phyloP scores from a whole-genome alignment of 2,329 filamentous ascomycete species.

The Falciphora oryzae region DNA sequence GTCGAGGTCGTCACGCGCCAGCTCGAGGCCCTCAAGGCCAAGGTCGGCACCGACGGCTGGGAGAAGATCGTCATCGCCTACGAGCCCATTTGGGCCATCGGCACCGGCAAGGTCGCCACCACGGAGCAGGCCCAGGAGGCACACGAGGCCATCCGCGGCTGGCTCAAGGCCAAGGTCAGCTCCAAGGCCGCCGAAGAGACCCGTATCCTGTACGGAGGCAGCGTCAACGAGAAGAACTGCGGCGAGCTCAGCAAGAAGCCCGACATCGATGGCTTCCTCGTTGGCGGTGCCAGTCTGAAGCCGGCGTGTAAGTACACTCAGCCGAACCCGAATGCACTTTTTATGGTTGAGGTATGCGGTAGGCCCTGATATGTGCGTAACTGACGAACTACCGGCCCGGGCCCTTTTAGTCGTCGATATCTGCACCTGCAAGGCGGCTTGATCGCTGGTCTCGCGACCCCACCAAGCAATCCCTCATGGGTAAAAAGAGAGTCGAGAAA shows the following conservation, averaged over 20 bases:
- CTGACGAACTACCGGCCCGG: neutral
- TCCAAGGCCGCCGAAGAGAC: constrained; percentile 76
- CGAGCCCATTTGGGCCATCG: constrained; percentile 96
- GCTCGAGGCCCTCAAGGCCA: constrained; percentile 68
- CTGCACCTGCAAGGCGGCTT: constrained; percentile 40
- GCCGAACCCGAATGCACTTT: too few relatives aligned
- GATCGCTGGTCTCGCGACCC: neutral
- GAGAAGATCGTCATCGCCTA: constrained; percentile 93
- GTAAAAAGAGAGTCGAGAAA: too few relatives aligned
- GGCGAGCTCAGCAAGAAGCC: constrained; percentile 82
- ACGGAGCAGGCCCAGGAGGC: constrained; percentile 91
- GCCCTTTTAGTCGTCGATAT: constrained; percentile 47
- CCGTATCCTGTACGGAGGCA: constrained; percentile 93
- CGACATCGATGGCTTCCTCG: constrained; percentile 97
- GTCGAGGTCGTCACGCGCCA: constrained; percentile 80
- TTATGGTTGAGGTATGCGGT: too few relatives aligned
- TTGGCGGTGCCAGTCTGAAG: constrained; percentile 94
- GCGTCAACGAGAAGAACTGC: constrained; percentile 98
- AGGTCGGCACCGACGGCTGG: constrained; percentile 69
- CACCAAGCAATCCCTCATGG: too few relatives aligned
- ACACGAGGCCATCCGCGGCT: constrained; percentile 84
- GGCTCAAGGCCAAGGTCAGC: constrained; percentile 74
- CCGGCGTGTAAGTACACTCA: constrained; percentile 67
- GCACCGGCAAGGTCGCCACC: constrained; percentile 88
- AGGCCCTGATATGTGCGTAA: too few relatives aligned